Evolutionary conservation across 1,139 yeast species (phyloP).

Genomic region (Pichia sp.): DNA sequence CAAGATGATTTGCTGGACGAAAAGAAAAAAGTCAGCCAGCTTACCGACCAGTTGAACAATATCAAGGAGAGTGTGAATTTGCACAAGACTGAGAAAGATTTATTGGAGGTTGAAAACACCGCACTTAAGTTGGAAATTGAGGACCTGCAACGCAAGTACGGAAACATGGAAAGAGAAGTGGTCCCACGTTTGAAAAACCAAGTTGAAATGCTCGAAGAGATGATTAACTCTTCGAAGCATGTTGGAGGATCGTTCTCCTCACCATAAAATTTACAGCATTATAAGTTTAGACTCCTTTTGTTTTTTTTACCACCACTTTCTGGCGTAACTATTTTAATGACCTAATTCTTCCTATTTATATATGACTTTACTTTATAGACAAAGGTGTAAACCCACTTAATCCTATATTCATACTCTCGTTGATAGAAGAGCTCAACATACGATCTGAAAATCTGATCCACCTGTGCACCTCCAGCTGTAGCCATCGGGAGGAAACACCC

Average conservation of each 20-base stretch:
- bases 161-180: conserved; percentile 35
- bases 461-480: not conserved
- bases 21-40: conserved; percentile 28
- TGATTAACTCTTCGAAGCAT: not conserved
- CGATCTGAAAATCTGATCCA: not conserved
- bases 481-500: too few species aligned
- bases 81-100: conserved; percentile 16
- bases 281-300: too few species aligned
- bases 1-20: conserved; percentile 7
- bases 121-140: conserved; percentile 37
- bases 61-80: conserved; percentile 31
- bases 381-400: not conserved
- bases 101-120: conserved; percentile 38
- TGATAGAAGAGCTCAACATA: too few species aligned
- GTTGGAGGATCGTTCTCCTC: not conserved
- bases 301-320: not conserved
- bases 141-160: conserved; percentile 40
- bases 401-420: too few species aligned
- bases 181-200: conserved; percentile 28
- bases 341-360: not conserved
- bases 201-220: conserved; percentile 28
- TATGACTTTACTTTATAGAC: not conserved
- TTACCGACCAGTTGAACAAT: conserved; percentile 5
- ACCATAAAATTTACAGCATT: not conserved
- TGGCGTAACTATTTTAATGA: not conserved